A percentile compares a stretch with the other conserved stretches of the same genome.
These are phyloP conservation scores for Pistacia vera DNA, from an alignment of 345 rosid genomes.

Conservation along the genomic window DNA sequence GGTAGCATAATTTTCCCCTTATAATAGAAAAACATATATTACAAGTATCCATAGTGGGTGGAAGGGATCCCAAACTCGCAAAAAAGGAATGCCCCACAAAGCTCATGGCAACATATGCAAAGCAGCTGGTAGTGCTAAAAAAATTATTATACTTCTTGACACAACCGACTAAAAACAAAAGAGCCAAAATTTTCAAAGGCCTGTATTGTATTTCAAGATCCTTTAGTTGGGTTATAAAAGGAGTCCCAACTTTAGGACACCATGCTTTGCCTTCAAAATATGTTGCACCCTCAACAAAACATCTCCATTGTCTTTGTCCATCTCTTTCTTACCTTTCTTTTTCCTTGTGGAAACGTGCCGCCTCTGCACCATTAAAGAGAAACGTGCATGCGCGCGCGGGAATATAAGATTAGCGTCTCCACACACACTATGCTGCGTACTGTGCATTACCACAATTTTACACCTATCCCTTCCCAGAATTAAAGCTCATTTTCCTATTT, in stretches of 20 bases:
- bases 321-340: conserved; percentile 9
- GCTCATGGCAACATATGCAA: conserved; percentile 1
- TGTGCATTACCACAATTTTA: conserved; percentile 11
- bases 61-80: neutral
- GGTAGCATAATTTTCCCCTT: conserved; percentile 8
- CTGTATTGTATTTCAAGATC: neutral
- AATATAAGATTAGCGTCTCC: conserved; percentile 22
- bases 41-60: neutral
- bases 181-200: conserved; percentile 19
- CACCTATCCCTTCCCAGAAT: neutral
- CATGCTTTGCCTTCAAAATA: conserved; percentile 35
- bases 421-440: neutral
- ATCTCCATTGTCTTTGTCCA: neutral
- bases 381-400: conserved; percentile 55
- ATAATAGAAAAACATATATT: neutral
- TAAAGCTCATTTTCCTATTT: neutral
- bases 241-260: conserved; percentile 33
- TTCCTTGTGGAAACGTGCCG: conserved; percentile 33
- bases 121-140: neutral
- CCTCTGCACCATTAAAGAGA: conserved; percentile 19
- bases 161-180: conserved; percentile 14
- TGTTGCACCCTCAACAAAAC: neutral
- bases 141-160: conserved; percentile 5
- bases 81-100: neutral
- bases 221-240: conserved; percentile 17